Conservation (phyloP, 306 rosid species). For the Cucumis cinereus region DNA sequence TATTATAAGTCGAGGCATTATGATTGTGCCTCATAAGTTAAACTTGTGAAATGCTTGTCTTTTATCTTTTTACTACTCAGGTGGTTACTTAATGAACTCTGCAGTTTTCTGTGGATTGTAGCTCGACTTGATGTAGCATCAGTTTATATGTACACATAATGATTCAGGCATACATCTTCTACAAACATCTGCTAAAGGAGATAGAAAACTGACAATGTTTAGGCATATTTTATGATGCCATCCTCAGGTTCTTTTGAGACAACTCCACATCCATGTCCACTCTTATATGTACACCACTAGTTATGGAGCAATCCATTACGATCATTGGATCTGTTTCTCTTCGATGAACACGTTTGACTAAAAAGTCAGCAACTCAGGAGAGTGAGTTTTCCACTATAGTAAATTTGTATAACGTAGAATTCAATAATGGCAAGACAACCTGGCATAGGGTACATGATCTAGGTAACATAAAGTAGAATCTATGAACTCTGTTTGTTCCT, state of each 20-base stretch:
- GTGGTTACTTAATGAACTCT: not conserved
- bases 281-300: not conserved
- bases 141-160: not conserved
- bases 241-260: not conserved
- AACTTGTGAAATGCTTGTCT: slow-evolving; percentile 1
- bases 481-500: not conserved
- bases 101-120: not conserved
- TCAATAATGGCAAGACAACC: not conserved
- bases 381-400: not conserved
- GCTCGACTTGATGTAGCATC: not conserved
- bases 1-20: not conserved
- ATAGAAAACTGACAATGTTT: not conserved
- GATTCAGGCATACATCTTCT: not conserved
- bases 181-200: not conserved
- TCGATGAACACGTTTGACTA: not conserved
- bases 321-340: not conserved
- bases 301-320: not conserved
- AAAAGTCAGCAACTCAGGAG: not conserved
- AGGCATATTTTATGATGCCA: not conserved
- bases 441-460: not conserved
- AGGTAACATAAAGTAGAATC: not conserved
- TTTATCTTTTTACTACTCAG: not conserved
- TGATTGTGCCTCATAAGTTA: slow-evolving; percentile 6
- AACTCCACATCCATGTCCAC: not conserved
- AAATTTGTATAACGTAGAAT: not conserved